These are phyloP conservation scores for Leccinum pellstonianum DNA, from an alignment of 768 basidiomycete species.

Conservation along the genomic window DNA sequence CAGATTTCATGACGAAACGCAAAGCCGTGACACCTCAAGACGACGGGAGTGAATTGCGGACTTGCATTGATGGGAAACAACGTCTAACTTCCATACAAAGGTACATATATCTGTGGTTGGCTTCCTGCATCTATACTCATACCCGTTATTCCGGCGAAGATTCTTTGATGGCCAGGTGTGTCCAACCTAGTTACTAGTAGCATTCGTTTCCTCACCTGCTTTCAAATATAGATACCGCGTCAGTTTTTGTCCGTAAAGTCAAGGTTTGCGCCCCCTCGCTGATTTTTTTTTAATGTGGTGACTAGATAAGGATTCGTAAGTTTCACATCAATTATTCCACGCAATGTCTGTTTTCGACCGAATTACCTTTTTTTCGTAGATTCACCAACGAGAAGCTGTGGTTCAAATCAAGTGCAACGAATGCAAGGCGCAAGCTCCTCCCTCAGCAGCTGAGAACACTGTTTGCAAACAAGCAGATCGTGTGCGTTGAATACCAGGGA, in stretches of 20 bases:
- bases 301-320: conserved; percentile 43
- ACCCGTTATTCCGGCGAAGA: conserved; percentile 29
- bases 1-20: conserved; percentile 1
- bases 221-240: conserved; percentile 41
- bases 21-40: conserved; percentile 40
- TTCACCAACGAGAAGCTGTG: conserved; percentile 40
- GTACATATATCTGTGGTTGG: conserved; percentile 30
- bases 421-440: conserved; percentile 32
- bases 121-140: background rate
- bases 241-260: conserved; percentile 19
- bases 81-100: conserved; percentile 62
- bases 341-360: background rate
- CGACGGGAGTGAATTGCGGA: conserved; percentile 45
- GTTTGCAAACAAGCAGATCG: conserved; percentile 47
- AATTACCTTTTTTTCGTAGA: conserved; percentile 3
- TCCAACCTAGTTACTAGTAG: background rate
- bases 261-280: conserved; percentile 5
- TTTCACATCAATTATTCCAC: background rate
- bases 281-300: background rate
- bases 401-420: conserved; percentile 29
- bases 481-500: conserved; percentile 53
- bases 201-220: conserved; percentile 4
- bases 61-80: conserved; percentile 75
- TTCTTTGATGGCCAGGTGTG: conserved; percentile 57
- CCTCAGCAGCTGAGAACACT: conserved; percentile 33